Evolutionary conservation across 352 stramenopile genomes (phyloP), one percentile per base, ranked within the genome.

Genomic region (Thraustotheca clavata): DNA sequence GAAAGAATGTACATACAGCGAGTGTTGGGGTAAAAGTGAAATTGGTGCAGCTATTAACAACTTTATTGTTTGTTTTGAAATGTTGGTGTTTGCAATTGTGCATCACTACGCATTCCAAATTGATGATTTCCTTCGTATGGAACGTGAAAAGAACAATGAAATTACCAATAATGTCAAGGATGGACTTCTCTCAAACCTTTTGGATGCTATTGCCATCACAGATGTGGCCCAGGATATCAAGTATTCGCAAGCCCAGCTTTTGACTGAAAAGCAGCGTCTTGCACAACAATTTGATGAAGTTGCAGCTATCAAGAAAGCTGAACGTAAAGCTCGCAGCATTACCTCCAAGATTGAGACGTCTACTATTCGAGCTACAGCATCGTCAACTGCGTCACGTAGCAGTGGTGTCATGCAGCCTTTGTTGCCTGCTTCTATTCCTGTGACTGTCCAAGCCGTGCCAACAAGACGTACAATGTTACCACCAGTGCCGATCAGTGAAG

Each of bases 41-140:
- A 49, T 79, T n/a, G 59, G 39, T n/a, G 65, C 75, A 49, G 75
- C 54, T 18, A 59, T 87, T 20, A 76, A 87, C 50, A 71, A 87
- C 71, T 72, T 83, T 33, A 60, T 85, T 39, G 83, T 87, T 39
- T 87, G 77, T 67, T 34, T 83, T 7, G 77, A 87, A 48, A 87
- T 87, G 77, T 55, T 87, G 20, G 43, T 80, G 20, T 73, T 76
- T 20, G 72, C 76, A 11, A 38, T 86, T 8, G 75, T 70, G 12
- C 83, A 88, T 60, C 75, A 72, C 49, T 86, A 69, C 38, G 71
- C 71, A 2, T 87, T 88, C 61, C 69, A 68, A 14, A 67, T 82
- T 38, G 73, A 61, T 27, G 75, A 83, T 55, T 83, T 67, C 33
- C 29, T 65, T 7, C 57, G 57, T 27, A 69, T 77, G 24, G 57